phyloP scores from a whole-genome alignment of 768 basidiomycete species.

The Mycena chlorophos region DNA sequence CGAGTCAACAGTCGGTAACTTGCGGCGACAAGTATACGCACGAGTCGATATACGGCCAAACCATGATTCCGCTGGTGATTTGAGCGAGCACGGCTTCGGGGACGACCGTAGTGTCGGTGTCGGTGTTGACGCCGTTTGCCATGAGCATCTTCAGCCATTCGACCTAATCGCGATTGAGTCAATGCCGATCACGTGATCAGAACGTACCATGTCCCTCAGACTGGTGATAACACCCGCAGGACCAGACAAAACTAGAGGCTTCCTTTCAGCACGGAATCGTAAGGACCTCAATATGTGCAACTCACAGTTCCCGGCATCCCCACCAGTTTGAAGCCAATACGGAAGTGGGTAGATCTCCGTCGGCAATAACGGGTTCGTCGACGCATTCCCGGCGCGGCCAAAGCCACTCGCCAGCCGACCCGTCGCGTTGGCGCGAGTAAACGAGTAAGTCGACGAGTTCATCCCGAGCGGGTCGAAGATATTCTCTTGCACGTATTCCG shows the following conservation, averaged over 20 bases:
- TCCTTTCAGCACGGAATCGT: neutral
- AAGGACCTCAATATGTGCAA: neutral
- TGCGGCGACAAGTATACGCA: neutral
- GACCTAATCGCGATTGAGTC: conserved; percentile 10
- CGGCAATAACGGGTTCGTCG: conserved; percentile 14
- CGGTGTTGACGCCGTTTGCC: conserved; percentile 26
- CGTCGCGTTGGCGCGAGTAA: conserved; percentile 26
- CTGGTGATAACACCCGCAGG: conserved; percentile 31
- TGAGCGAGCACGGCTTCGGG: conserved; percentile 25
- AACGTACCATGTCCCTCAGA: conserved; percentile 26
- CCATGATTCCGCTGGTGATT: conserved; percentile 27
- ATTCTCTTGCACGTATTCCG: conserved; percentile 33
- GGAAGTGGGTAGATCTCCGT: conserved; percentile 11
- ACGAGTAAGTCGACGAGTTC: conserved; percentile 32
- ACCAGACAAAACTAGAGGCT: conserved; percentile 27
- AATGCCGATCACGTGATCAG: neutral
- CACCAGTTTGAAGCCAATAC: conserved; percentile 25
- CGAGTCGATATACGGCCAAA: conserved; percentile 18
- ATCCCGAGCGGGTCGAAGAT: conserved; percentile 32
- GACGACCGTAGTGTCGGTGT: conserved; percentile 27
- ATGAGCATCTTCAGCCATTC: conserved; percentile 30
- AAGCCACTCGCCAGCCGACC: conserved; percentile 32
- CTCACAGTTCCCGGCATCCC: conserved; percentile 30
- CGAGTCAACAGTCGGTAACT: neutral
- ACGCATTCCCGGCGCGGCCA: conserved; percentile 16